Percentiles rank a stretch among this genome's conserved stretches.
Conservation (phyloP, 208 protist genomes). For the Endotrypanum monterogeii region DNA sequence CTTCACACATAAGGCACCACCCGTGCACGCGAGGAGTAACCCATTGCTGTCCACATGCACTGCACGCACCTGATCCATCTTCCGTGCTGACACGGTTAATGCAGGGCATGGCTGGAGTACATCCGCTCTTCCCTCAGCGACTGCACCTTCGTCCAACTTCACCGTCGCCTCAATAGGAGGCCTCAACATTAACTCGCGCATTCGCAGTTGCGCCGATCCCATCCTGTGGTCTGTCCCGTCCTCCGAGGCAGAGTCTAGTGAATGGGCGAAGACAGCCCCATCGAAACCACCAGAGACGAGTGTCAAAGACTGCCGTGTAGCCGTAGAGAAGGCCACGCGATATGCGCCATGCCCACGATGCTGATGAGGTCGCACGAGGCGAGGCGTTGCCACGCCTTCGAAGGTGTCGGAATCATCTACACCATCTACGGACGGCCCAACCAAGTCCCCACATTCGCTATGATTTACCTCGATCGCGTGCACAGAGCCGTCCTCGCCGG, state of each 20-base stretch:
- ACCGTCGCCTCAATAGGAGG: background rate
- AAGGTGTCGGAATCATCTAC: background rate
- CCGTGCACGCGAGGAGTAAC: conserved; percentile 19
- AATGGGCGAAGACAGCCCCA: conserved; percentile 38
- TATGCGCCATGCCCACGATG: conserved; percentile 71
- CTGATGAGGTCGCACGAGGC: conserved; percentile 29
- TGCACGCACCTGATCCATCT: conserved; percentile 19
- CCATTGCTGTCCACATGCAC: conserved; percentile 28
- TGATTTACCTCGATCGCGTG: conserved; percentile 33
- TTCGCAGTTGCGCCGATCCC: background rate
- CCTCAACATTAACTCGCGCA: background rate
- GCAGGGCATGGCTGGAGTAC: background rate
- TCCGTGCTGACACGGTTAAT: background rate
- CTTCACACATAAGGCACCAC: conserved; percentile 13
- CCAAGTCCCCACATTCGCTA: background rate
- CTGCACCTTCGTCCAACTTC: too few relatives aligned
- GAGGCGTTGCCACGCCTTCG: background rate
- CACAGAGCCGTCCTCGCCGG: conserved; percentile 64
- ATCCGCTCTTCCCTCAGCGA: background rate
- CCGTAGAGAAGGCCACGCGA: conserved; percentile 37
- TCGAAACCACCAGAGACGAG: conserved; percentile 64
- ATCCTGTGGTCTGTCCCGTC: background rate
- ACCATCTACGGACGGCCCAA: background rate
- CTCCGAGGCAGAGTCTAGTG: background rate
- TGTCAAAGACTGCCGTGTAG: background rate